phyloP scores from a whole-genome alignment of 169 alveolate species.

The Theileria annulata region DNA sequence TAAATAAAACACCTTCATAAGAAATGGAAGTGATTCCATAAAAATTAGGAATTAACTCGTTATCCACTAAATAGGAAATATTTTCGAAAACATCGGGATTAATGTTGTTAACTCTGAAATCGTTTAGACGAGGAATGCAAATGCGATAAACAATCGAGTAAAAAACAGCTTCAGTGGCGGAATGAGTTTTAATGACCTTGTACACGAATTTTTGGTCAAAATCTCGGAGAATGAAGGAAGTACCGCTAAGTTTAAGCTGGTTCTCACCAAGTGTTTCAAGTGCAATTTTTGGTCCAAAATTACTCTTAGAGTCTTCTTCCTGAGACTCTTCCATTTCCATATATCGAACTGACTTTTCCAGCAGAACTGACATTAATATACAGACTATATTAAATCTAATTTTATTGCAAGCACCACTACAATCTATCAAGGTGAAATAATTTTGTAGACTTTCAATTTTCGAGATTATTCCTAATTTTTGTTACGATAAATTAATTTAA shows the following conservation, averaged over 20 bases:
- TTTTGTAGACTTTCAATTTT: neutral
- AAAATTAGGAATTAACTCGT: slow-evolving; percentile 32
- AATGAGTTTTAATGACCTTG: slow-evolving; percentile 40
- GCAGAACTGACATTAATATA: neutral
- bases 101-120: slow-evolving; percentile 10
- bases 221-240: slow-evolving; percentile 63
- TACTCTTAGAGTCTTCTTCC: neutral
- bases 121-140: neutral
- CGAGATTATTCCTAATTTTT: neutral
- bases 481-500: neutral
- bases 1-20: neutral
- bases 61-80: slow-evolving; percentile 12
- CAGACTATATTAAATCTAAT: neutral
- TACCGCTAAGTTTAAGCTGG: slow-evolving; percentile 64
- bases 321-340: neutral
- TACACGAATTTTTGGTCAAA: slow-evolving; percentile 25
- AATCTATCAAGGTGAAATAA: neutral
- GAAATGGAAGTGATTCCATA: slow-evolving; percentile 35
- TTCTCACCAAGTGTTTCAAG: slow-evolving; percentile 36
- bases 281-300: neutral
- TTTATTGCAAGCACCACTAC: neutral
- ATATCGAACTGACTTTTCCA: neutral
- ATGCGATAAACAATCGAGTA: slow-evolving; percentile 42
- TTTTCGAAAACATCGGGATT: slow-evolving; percentile 14
- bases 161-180: slow-evolving; percentile 59